Base-by-base conservation (phyloP, 495 filamentous ascomycete genomes). In the Lepraria neglecta region DNA sequence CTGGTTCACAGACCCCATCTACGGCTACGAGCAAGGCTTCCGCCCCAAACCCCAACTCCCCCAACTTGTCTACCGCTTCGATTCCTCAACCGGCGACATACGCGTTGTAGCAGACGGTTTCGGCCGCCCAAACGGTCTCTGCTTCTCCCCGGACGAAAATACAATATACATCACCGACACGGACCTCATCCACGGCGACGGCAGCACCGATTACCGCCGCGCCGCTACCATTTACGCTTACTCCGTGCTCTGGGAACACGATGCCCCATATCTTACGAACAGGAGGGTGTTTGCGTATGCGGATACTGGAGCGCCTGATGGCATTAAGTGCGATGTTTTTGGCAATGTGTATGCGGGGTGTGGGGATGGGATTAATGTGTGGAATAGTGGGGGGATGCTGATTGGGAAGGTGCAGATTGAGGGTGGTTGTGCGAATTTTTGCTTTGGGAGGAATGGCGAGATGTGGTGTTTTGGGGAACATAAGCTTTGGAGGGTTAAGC, bases 1-100 rank as follows among this genome's bases (percentile, higher is more conserved):
- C 56, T 84, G 77, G 77, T 84, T 84, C 68, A 84, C 81, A 1
- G 82, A 84, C 64, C 77, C 80, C 5, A 76, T 69, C 52, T 80
- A 78, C 65, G 77, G 73, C 59, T 75, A 66, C 56, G 66, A 74
- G 31, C 75, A 77, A 63, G 71, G 74, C 31, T 63, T 75, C 54
- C 67, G 78, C 1, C 77, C 80, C 0, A 68, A 74, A 62, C 78
- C 81, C 3, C 66, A 77, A 62, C 65, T 80, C 4, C 76, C 75
- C 10, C 67, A 68, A 24, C 69, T 80, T 56, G 77, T 82, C 17
- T 83, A 83, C 61, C 76, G 80, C 5, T 83, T 77, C 67, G 72
- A 77, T n/a, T 79, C 80, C 1, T 43, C 59, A 2, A 82, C 75
- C 0, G 72, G 76, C 43, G 72, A 72, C 28, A 71, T 80, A 31